phyloP scores from a whole-genome alignment of 106 monocot species.

The Iris macrosiphon region DNA sequence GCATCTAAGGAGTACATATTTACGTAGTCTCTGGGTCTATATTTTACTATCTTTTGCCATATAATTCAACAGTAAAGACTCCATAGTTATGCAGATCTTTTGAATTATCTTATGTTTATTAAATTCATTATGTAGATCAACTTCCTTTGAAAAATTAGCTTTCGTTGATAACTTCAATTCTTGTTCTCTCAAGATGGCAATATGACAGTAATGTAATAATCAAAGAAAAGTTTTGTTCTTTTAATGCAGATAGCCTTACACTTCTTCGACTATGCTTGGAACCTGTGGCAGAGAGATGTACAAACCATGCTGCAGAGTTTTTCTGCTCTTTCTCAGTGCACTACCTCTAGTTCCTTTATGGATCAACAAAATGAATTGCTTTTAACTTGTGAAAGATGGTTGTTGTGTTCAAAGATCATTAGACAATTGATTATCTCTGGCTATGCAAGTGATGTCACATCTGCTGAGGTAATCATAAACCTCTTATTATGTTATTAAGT shows the following conservation, averaged over 20 bases:
- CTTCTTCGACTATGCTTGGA: slow-evolving; percentile 86
- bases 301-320: slow-evolving; percentile 69
- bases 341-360: slow-evolving; percentile 24
- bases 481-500: neutral
- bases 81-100: too few species aligned
- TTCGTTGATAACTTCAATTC: too few species aligned
- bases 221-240: neutral
- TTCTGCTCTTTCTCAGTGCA: slow-evolving; percentile 34
- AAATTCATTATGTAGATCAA: too few species aligned
- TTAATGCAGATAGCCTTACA: slow-evolving; percentile 64
- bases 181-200: neutral
- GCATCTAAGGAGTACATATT: too few species aligned
- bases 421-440: slow-evolving; percentile 78
- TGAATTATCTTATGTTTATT: too few species aligned
- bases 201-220: neutral
- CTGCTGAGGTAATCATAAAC: slow-evolving; percentile 93
- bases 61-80: too few species aligned
- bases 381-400: slow-evolving; percentile 86
- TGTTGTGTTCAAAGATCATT: slow-evolving; percentile 79
- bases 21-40: too few species aligned
- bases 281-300: slow-evolving; percentile 85
- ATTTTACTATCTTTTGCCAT: too few species aligned
- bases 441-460: slow-evolving; percentile 63
- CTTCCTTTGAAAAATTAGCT: too few species aligned
- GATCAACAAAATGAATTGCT: slow-evolving; percentile 52